Evolutionary conservation across 805 yeast genomes (phyloP), one percentile per base, ranked within the genome.

Genomic region (Lipomyces anomalus): DNA sequence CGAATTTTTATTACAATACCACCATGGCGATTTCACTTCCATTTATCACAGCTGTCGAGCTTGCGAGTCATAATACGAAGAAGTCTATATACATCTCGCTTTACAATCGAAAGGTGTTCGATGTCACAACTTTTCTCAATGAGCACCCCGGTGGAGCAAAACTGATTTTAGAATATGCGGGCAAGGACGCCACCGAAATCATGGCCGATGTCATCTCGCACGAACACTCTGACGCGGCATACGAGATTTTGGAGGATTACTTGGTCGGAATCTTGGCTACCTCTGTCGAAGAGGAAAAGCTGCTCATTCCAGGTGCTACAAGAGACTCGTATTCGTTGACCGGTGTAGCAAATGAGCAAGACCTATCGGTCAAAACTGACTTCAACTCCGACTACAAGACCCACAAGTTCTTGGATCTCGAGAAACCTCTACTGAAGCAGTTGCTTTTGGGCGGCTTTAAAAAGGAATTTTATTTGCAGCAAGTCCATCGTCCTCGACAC

Each of bases 401-500:
- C 53, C 95, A 92, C 71, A 75, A 83, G 63, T 92, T 92, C 65
- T 70, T 92, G 57, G 97, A 92, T 64, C 75, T 92, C 60, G 79
- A 74, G 57, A 79, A 78, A 63, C 95, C 98, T 1, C 71, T 92
- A 57, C 68, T 92, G 35, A 61, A 77, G 65, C 98, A 92, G 70
- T 85, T 92, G 38, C 67, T 87, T 45, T 72, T 76, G 50, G 79
- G 88, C 35, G 73, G 75, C 29, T 92, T 88, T 72, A 62, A 84
- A 35, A 90, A 85, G 63, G 94, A 86, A 35, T 90, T 92, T 61
- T 92, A 92, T 65, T 72, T 92, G 61, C 95, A 88, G 63, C 97
- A 92, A 67, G 92, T 92, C 35, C 98, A 92, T 66, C 80, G 97
- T 67, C 98, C 98, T 43, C 81, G 98, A 63, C 98, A 92, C 66